These are phyloP conservation scores for Orychophragmus violaceus DNA, from an alignment of 345 rosid species.

Conservation along the genomic window DNA sequence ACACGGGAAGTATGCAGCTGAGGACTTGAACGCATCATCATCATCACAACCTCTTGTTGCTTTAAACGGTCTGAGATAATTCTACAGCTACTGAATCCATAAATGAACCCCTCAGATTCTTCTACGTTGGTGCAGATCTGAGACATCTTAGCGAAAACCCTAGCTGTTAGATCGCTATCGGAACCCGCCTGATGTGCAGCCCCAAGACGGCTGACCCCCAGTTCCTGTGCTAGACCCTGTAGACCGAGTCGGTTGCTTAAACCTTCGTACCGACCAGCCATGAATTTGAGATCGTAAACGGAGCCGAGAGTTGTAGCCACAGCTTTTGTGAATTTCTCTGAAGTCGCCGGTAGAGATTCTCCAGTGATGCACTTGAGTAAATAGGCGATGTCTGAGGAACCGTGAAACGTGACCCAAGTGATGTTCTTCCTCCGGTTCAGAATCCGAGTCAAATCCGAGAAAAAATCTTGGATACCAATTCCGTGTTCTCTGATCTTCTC, in stretches of 20 bases:
- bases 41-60: background rate
- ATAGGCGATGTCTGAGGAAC: constrained; percentile 4
- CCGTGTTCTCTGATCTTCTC: background rate
- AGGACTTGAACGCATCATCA: background rate
- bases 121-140: background rate
- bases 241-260: background rate
- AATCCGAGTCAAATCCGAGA: background rate
- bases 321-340: background rate
- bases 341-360: background rate
- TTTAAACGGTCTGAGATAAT: background rate
- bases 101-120: background rate
- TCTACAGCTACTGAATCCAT: constrained; percentile 1
- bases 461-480: background rate
- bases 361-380: background rate
- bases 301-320: background rate
- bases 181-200: constrained; percentile 13
- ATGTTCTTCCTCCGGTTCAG: background rate
- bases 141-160: background rate
- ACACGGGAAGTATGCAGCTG: background rate
- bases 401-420: constrained; percentile 17
- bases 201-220: background rate
- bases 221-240: background rate
- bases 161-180: background rate
- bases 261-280: background rate
- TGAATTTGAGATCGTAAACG: constrained; percentile 11